Base-by-base conservation (phyloP, 345 rosid genomes). In the Diplotaxis tenuifolia region DNA sequence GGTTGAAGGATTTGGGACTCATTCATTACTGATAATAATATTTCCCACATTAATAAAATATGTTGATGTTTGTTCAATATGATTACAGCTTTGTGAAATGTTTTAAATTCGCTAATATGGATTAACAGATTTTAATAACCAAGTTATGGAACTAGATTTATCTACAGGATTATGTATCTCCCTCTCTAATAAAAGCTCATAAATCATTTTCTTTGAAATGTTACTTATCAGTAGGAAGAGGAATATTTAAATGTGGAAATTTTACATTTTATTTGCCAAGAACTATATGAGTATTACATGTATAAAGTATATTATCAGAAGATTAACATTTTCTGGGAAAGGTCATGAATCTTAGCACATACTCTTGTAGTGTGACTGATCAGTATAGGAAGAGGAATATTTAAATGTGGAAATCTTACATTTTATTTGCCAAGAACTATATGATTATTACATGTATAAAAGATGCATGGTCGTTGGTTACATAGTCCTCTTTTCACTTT, bases 1-100 rank as follows among this genome's bases (percentile, higher is more conserved):
- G 97, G 98, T 75, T 94, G 78, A 94, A 84, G 84, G 84, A 81
- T 86, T 72, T 75, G 68, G 88, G 93, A 7, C 42, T 56, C 54
- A 88, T 91, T 62, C 85, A 82, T 31, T 94, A 85, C 86, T 84
- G 77, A 87, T 45, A 58, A 21, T 7, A 25, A 25, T 22, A 47
- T 28, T 74, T 2, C 28, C 6, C 18, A 9, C 4, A 42, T 42
- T 14, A 42, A 42, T 42, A 42, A 38, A 40, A 42, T 42, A 42
- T 42, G 52, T 32, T 57, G 32, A 3, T 55, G 71, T 42, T 20
- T 56, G 58, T 22, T 65, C 66, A 31, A 5, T 42, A 65, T 73
- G 27, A 36, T 5, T 42, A 42, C 27, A 34, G 36, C 22, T 36
- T 16, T 21, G 32, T 62, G 32, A 62, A 40, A 38, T 40, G 47